Percentiles rank a stretch among this genome's conserved stretches.
Evolutionary conservation across 2,329 filamentous ascomycete species (phyloP).

Genomic region (Gyromitra esculenta): DNA sequence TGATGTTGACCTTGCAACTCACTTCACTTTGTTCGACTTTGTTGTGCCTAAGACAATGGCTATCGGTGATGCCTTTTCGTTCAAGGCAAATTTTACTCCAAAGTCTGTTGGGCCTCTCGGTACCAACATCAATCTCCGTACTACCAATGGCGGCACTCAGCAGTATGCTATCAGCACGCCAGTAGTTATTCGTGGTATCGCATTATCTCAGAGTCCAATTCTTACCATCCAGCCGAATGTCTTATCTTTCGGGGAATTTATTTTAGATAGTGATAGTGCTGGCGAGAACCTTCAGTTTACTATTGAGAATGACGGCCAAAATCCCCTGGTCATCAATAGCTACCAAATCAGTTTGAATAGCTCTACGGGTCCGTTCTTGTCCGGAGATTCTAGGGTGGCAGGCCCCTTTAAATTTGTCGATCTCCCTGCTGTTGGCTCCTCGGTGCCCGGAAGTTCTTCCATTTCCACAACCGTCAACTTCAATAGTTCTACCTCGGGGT

Average conservation of each 20-base stretch:
- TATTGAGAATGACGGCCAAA: constrained; percentile 66
- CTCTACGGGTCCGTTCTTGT: constrained; percentile 63
- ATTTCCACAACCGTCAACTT: constrained; percentile 64
- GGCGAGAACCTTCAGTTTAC: constrained; percentile 62
- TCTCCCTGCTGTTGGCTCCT: constrained; percentile 61
- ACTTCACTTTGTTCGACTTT: constrained; percentile 60
- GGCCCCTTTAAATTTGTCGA: constrained; percentile 65
- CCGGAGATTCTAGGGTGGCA: constrained; percentile 58
- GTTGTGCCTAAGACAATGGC: constrained; percentile 57
- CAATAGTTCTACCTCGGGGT: constrained; percentile 63
- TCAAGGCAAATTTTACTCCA: constrained; percentile 64
- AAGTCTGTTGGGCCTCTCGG: constrained; percentile 64
- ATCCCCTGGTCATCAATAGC: constrained; percentile 62
- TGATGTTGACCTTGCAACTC: constrained; percentile 60
- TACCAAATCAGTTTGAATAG: constrained; percentile 63
- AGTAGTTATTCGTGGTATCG: constrained; percentile 65
- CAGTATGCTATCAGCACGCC: constrained; percentile 65
- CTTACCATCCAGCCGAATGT: constrained; percentile 64
- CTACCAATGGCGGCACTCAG: constrained; percentile 62
- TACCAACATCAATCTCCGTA: constrained; percentile 64
- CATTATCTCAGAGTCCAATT: constrained; percentile 63
- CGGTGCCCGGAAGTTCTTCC: constrained; percentile 62
- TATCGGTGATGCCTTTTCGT: constrained; percentile 45
- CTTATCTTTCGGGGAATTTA: constrained; percentile 65
- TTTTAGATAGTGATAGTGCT: constrained; percentile 63